Percentiles rank a stretch among this genome's conserved stretches.
Conservation (phyloP, 2,329 filamentous ascomycete species). For the Colletotrichum chrysophilum region DNA sequence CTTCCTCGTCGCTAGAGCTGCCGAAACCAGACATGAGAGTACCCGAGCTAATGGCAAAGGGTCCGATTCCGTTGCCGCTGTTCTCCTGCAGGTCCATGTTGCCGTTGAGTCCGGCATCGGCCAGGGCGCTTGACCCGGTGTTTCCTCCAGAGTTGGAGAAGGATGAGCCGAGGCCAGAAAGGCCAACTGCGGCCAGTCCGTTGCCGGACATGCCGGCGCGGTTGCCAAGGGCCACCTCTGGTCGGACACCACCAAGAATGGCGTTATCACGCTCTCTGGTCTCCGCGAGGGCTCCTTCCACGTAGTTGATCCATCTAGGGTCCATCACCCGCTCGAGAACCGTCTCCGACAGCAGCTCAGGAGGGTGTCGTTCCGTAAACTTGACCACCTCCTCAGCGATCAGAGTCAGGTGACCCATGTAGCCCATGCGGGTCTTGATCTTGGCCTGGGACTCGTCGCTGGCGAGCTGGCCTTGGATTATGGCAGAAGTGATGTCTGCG, state of each 20-base stretch:
- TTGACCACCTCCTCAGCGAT: constrained; percentile 99
- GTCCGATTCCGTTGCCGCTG: constrained; percentile 69
- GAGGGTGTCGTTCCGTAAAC: constrained; percentile 92
- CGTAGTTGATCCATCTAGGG: constrained; percentile 91
- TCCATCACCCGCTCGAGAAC: constrained; percentile 91
- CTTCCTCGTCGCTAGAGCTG: constrained; percentile 94
- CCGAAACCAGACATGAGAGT: constrained; percentile 89
- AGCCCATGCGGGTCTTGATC: constrained; percentile 90
- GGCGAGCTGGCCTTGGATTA: constrained; percentile 86
- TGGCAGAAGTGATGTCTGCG: constrained; percentile 87
- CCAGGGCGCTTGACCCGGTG: constrained; percentile 19
- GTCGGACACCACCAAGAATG: constrained; percentile 93
- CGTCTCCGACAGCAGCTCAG: constrained; percentile 81
- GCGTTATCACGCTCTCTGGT: constrained; percentile 96
- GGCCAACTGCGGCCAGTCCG: constrained; percentile 46
- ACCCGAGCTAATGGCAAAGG: constrained; percentile 75
- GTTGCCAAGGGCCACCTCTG: constrained; percentile 85
- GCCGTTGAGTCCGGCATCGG: constrained; percentile 24
- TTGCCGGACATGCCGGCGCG: constrained; percentile 62
- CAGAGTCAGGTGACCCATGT: constrained; percentile 97
- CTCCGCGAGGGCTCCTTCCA: constrained; percentile 90
- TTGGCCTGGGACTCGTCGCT: constrained; percentile 86
- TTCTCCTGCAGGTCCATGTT: constrained; percentile 71
- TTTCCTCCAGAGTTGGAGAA: constrained; percentile 30
- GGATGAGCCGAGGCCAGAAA: constrained; percentile 42